A percentile compares a stretch with the other conserved stretches of the same genome.
phyloP scores from a whole-genome alignment of 2,329 filamentous ascomycete species.

The Microcera coccophila region DNA sequence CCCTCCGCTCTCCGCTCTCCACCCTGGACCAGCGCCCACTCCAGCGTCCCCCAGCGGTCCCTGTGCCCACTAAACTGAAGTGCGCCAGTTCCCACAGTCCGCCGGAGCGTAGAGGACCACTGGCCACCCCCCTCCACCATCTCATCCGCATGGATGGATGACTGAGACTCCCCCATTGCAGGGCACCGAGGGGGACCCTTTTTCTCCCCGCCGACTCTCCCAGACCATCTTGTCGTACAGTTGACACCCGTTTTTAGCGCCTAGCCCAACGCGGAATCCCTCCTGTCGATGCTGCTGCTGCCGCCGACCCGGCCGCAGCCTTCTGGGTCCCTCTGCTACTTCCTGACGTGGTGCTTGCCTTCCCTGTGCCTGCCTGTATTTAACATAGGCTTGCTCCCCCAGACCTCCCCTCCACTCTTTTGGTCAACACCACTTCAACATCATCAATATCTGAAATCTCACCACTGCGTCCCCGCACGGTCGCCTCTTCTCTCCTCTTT shows the following conservation, averaged over 20 bases:
- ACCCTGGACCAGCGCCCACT: neutral
- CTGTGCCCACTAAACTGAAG: constrained; percentile 1
- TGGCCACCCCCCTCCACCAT: constrained; percentile 1
- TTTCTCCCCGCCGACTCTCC: neutral
- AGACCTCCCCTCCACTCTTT: constrained; percentile 27
- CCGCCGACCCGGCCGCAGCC: constrained; percentile 16
- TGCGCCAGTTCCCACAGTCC: neutral
- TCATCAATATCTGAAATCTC: constrained; percentile 24
- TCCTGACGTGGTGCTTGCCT: constrained; percentile 9
- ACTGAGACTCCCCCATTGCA: constrained; percentile 4
- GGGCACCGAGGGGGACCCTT: neutral
- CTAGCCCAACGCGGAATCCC: constrained; percentile 16
- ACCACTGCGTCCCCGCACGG: constrained; percentile 36
- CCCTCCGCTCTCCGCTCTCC: no score
- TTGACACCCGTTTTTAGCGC: constrained; percentile 24
- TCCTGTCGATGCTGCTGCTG: constrained; percentile 11
- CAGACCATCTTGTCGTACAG: constrained; percentile 6
- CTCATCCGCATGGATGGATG: constrained; percentile 7
- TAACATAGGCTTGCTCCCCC: constrained; percentile 28
- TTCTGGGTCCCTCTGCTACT: constrained; percentile 14
- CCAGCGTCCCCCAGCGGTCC: constrained; percentile 3
- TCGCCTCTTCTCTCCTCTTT: constrained; percentile 46
- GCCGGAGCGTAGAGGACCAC: constrained; percentile 3
- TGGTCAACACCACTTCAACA: constrained; percentile 26
- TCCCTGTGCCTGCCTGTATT: constrained; percentile 30